These are phyloP conservation scores for Lophium mytilinum DNA, from an alignment of 495 filamentous ascomycete species.

Conservation along the genomic window DNA sequence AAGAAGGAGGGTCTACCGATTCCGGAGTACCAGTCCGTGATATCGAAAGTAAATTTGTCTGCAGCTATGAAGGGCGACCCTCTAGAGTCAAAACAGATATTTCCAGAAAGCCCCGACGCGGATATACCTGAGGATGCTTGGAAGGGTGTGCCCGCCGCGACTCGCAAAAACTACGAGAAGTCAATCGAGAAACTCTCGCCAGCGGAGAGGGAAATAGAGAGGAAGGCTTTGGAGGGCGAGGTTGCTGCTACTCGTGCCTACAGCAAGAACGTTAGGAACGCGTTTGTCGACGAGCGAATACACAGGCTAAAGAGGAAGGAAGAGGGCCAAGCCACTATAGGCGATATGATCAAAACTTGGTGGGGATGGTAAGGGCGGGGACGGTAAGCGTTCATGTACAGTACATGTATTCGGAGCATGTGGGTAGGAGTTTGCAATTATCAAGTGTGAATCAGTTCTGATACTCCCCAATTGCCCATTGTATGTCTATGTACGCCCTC, in stretches of 20 bases:
- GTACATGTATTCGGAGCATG: no score
- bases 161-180: conserved; percentile 26
- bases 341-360: conserved; percentile 32
- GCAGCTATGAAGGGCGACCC: conserved; percentile 3
- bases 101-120: no score
- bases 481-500: no score
- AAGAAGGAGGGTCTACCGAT: conserved; percentile 35
- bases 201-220: conserved; percentile 29
- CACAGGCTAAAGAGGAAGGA: conserved; percentile 28
- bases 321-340: conserved; percentile 29
- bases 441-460: no score
- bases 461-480: no score
- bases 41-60: conserved; percentile 19
- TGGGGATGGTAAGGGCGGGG: conserved; percentile 26
- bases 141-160: conserved; percentile 13
- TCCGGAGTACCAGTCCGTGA: conserved; percentile 23
- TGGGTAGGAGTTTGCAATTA: no score
- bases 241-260: conserved; percentile 20
- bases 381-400: no score
- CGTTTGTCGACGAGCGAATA: conserved; percentile 27
- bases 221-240: conserved; percentile 29
- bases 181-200: conserved; percentile 22
- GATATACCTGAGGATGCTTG: conserved; percentile 8
- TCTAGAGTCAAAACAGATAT: neutral
- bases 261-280: conserved; percentile 21